A percentile compares a stretch with the other conserved stretches of the same genome.
These are phyloP conservation scores for Agarophyton chilense DNA, from an alignment of 23 red algal genomes.

Conservation along the genomic window DNA sequence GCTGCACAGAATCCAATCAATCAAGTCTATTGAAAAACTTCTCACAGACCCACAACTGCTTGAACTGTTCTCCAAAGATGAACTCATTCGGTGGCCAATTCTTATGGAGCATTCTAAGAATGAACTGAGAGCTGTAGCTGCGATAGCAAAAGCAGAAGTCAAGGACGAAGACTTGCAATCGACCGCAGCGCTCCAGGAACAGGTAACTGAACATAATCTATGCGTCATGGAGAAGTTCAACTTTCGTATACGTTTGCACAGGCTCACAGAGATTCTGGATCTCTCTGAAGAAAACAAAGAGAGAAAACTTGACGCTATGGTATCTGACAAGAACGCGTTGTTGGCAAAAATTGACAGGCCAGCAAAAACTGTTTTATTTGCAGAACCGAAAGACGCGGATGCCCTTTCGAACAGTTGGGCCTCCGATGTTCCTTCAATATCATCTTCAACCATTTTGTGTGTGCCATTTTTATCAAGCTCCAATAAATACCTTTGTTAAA, in stretches of 20 bases:
- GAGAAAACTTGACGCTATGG: constrained; percentile 77
- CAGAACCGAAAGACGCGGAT: no score
- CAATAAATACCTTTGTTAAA: constrained; percentile 53
- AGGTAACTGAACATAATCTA: constrained; percentile 95
- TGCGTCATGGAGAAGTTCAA: constrained; percentile 87
- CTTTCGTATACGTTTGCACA: constrained; percentile 67
- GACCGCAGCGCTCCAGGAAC: constrained; percentile 65
- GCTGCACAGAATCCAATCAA: constrained; percentile 72
- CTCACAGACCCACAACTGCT: constrained; percentile 65
- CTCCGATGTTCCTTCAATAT: constrained; percentile 68
- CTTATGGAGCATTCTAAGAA: constrained; percentile 49
- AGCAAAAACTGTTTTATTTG: no score
- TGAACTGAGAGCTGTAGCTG: constrained; percentile 36
- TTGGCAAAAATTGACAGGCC: constrained; percentile 90
- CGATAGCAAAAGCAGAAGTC: constrained; percentile 49
- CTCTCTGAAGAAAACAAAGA: no score
- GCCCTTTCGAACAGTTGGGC: no score
- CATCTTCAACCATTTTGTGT: constrained; percentile 42
- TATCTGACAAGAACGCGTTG: constrained; percentile 80
- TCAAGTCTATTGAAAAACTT: constrained; percentile 76
- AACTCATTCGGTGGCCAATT: no score
- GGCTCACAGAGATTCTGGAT: constrained; percentile 84
- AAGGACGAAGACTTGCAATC: constrained; percentile 80
- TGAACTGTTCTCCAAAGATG: constrained; percentile 80
- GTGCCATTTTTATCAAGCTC: constrained; percentile 46